A percentile compares a stretch with the other conserved stretches of the same genome.
Conservation (phyloP, 129 eudicot genomes). For the Centella asiatica region DNA sequence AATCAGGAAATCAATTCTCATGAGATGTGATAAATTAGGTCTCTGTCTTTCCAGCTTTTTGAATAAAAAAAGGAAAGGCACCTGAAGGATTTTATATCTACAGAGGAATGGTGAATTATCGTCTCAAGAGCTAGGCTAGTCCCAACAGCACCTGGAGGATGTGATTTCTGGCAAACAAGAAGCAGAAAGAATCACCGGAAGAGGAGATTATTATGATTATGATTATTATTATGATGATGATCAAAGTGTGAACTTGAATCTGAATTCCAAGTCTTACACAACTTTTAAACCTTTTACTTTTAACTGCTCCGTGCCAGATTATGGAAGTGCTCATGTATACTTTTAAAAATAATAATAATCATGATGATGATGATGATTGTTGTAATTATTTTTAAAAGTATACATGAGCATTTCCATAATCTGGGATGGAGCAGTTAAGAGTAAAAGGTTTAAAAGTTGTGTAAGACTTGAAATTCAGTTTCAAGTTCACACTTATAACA, state of each 20-base stretch:
- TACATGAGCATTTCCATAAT: background rate
- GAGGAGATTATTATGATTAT: too few species aligned
- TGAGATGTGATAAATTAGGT: background rate
- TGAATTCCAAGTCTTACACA: background rate
- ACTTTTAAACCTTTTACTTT: background rate
- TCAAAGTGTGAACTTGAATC: background rate
- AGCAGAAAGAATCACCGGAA: conserved; percentile 6
- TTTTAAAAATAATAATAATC: too few species aligned
- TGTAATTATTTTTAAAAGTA: too few species aligned
- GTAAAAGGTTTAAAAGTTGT: background rate
- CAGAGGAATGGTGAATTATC: conserved; percentile 63
- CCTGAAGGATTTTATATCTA: conserved; percentile 60
- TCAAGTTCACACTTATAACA: background rate
- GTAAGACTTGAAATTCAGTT: background rate
- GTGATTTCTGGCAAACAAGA: conserved; percentile 60
- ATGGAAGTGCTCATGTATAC: background rate
- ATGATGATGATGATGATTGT: too few species aligned
- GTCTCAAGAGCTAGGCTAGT: conserved; percentile 88
- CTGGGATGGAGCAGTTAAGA: background rate
- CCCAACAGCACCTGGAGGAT: conserved; percentile 96
- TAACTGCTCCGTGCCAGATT: background rate
- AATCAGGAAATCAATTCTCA: background rate
- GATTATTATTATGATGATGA: too few species aligned
- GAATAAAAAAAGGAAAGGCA: conserved; percentile 15
- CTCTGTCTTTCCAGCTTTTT: background rate